A percentile compares a stretch with the other conserved stretches of the same genome.
Evolutionary conservation across 352 stramenopile genomes (phyloP).

Genomic region (Phytophthora litchii): DNA sequence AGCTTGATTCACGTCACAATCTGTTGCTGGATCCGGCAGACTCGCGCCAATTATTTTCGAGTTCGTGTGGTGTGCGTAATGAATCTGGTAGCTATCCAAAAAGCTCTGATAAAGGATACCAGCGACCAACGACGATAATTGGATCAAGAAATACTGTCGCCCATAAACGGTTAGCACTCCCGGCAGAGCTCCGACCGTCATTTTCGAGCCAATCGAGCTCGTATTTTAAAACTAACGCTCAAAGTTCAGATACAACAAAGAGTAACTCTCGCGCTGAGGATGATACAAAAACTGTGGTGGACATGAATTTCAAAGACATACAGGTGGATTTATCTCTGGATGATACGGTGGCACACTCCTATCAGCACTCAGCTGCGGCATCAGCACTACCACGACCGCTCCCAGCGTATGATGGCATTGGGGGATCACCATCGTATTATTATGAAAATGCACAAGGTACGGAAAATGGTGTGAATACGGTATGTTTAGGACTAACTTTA

Average conservation of each 20-base stretch:
- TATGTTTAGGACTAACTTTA: constrained; percentile 11
- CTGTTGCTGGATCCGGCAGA: constrained; percentile 18
- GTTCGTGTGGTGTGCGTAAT: background rate
- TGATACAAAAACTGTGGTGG: constrained; percentile 1
- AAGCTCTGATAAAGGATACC: constrained; percentile 4
- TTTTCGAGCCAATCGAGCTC: constrained; percentile 5
- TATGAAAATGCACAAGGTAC: constrained; percentile 58
- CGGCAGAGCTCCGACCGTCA: constrained; percentile 22
- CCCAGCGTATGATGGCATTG: constrained; percentile 81
- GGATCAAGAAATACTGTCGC: background rate
- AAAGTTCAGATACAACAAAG: constrained; percentile 7
- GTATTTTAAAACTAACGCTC: background rate
- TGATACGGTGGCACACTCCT: constrained; percentile 1
- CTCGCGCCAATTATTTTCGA: constrained; percentile 1
- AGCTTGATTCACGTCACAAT: constrained; percentile 34
- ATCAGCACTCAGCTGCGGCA: constrained; percentile 15
- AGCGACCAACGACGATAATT: constrained; percentile 4
- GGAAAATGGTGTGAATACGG: background rate
- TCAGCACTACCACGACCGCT: constrained; percentile 57
- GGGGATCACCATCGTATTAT: constrained; percentile 81
- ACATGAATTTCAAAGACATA: constrained; percentile 3
- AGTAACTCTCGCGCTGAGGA: constrained; percentile 1
- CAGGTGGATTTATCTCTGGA: background rate
- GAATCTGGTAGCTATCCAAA: background rate
- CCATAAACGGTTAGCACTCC: constrained; percentile 19